Percentiles rank a stretch among this genome's conserved stretches.
Evolutionary conservation across 768 basidiomycete genomes (phyloP).

Genomic region (Boletus vermiculosoides): DNA sequence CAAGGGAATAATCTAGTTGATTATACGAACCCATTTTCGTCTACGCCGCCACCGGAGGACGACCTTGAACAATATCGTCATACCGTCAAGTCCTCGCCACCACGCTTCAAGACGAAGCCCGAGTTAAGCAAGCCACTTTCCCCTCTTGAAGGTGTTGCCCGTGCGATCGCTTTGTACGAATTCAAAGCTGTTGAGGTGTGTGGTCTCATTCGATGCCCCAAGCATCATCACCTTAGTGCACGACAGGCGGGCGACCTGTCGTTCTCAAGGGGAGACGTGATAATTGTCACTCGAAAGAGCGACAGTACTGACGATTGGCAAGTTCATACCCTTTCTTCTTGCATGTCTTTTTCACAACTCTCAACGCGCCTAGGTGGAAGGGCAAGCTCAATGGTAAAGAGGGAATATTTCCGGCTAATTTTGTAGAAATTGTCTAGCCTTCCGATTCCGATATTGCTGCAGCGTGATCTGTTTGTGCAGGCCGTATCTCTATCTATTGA

Average conservation of each 20-base stretch:
- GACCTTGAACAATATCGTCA: conserved; percentile 12
- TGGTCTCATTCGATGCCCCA: conserved; percentile 1
- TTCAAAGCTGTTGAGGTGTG: conserved; percentile 71
- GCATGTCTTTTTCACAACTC: background rate
- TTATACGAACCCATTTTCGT: conserved; percentile 32
- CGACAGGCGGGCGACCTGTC: conserved; percentile 72
- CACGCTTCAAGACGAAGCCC: conserved; percentile 47
- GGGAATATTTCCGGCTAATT: conserved; percentile 83
- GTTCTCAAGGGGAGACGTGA: conserved; percentile 74
- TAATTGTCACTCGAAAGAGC: conserved; percentile 66
- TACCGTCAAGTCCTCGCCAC: conserved; percentile 16
- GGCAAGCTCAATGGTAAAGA: conserved; percentile 58
- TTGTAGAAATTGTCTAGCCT: conserved; percentile 60
- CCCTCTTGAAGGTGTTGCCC: conserved; percentile 59
- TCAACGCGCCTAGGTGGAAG: conserved; percentile 58
- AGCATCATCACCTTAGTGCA: conserved; percentile 3
- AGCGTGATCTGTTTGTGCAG: background rate
- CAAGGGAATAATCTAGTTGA: background rate
- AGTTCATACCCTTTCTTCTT: conserved; percentile 18
- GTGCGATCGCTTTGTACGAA: conserved; percentile 73
- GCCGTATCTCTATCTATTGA: conserved; percentile 4
- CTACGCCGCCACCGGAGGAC: conserved; percentile 23
- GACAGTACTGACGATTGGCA: conserved; percentile 75
- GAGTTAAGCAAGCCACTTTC: conserved; percentile 49
- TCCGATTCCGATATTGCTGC: background rate